phyloP scores from a whole-genome alignment of 176 grass and related monocot species.

The Pontederia crassipes region DNA sequence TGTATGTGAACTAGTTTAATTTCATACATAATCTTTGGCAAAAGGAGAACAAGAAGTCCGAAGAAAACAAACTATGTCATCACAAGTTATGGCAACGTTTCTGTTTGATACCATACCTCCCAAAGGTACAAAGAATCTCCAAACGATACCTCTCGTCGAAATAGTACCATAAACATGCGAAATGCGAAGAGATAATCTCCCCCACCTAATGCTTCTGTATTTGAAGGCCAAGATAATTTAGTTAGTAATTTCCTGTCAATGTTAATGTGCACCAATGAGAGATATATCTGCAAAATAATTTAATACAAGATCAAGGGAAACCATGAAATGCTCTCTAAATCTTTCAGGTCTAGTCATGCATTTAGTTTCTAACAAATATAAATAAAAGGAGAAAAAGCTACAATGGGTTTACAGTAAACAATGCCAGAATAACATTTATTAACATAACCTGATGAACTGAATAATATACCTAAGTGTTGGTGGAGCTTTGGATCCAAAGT shows the following conservation, averaged over 20 bases:
- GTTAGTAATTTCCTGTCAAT: neutral
- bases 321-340: neutral
- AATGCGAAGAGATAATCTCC: constrained; percentile 98
- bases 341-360: no score
- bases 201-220: constrained; percentile 84
- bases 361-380: neutral
- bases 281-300: no score
- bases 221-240: constrained; percentile 11
- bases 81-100: neutral
- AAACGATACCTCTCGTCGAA: constrained; percentile 95
- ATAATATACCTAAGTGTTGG: constrained; percentile 75
- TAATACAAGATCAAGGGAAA: neutral
- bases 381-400: neutral
- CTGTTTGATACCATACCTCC: constrained; percentile 47
- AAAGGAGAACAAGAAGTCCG: no score
- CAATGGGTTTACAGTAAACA: no score
- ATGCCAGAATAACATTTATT: no score
- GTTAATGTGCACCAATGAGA: constrained; percentile 12
- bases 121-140: constrained; percentile 94
- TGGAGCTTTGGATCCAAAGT: constrained; percentile 93
- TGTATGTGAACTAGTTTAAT: no score
- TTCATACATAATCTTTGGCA: no score
- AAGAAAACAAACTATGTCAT: no score
- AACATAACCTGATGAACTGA: no score
- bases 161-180: constrained; percentile 99